These are phyloP conservation scores for Suillus subalutaceus DNA, from an alignment of 768 basidiomycete species.

Conservation along the genomic window DNA sequence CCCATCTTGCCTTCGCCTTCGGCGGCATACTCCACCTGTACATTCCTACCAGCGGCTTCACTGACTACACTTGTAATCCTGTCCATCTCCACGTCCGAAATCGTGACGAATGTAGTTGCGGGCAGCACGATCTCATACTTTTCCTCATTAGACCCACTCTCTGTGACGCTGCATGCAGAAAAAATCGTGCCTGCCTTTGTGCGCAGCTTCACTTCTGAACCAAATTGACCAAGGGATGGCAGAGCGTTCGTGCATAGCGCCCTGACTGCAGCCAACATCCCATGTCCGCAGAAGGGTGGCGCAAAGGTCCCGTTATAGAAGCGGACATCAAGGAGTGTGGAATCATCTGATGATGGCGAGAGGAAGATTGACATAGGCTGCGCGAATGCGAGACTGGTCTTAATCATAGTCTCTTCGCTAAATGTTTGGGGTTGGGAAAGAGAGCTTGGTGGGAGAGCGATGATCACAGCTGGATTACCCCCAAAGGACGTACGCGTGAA, in stretches of 20 bases:
- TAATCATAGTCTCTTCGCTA: slow-evolving; percentile 15
- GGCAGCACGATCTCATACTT: slow-evolving; percentile 43
- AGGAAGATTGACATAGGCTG: slow-evolving; percentile 47
- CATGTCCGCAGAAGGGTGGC: slow-evolving; percentile 47
- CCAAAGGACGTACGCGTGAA: slow-evolving; percentile 43
- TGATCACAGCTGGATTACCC: slow-evolving; percentile 49
- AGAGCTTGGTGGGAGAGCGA: slow-evolving; percentile 28
- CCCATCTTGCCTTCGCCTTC: slow-evolving; percentile 38
- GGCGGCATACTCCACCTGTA: slow-evolving; percentile 40
- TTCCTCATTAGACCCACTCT: slow-evolving; percentile 14
- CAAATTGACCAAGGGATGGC: slow-evolving; percentile 24
- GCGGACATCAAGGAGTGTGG: slow-evolving; percentile 39
- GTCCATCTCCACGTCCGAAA: slow-evolving; percentile 34
- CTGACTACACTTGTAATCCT: slow-evolving; percentile 34
- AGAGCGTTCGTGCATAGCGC: slow-evolving; percentile 31
- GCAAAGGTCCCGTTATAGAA: slow-evolving; percentile 40
- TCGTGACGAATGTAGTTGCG: slow-evolving; percentile 24
- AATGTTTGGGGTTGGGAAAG: slow-evolving; percentile 6
- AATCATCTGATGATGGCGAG: slow-evolving; percentile 23
- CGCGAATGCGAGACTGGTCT: slow-evolving; percentile 46
- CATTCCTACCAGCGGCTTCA: slow-evolving; percentile 39
- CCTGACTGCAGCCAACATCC: slow-evolving; percentile 45
- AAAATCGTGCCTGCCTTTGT: slow-evolving; percentile 36
- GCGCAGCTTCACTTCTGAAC: slow-evolving; percentile 31
- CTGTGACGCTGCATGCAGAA: slow-evolving; percentile 10